Evolutionary conservation across 108 stramenopile species (phyloP), one percentile per base, ranked within the genome.

Genomic region (Skeletonema costatum): DNA sequence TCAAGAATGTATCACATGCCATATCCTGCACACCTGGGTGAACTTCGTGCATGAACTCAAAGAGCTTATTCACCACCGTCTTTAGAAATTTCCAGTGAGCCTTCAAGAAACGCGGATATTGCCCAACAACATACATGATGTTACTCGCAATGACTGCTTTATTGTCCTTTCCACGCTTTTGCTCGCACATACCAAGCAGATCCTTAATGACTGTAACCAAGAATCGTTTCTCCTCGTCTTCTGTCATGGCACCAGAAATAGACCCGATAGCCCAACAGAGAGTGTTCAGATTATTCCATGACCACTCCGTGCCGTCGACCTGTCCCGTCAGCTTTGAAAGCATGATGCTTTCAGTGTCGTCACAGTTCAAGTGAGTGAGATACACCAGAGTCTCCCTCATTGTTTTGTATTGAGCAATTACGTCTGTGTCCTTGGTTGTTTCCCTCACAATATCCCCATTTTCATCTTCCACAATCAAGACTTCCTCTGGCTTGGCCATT

Each of bases 401-500:
- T 32, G 97, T 98, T 85, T 99, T 98, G 91, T 99, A 99, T 84
- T 99, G 98, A 10, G 98, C 99, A 79, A 99, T 98, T 8, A 97
- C 98, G 75, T 98, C 98, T 3, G 98, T 99, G 74, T 99, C 99
- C 80, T 97, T 98, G 62, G 97, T 97, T 17, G 92, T 92, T 85
- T 98, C 97, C 53, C 98, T 87, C 14, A 98, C 97, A 74, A 98
- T 96, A 78, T 98, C 97, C 50, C 99, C 99, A 72, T 98, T 97
- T 71, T 99, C 99, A 77, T 98, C 98, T 78, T 99, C 98, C 3
- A 98, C 98, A 77, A 99, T 94, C 70, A 99, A 89, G 16, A 99
- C 99, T 85, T 99, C 99, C 76, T 99, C 98, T n/a, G 99, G 99
- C 77, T 99, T 99, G 70, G 98, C 98, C 99, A 99, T 99, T 74